These are phyloP conservation scores for Penicillium frequentans DNA, from an alignment of 2,329 filamentous ascomycete species.

Conservation along the genomic window DNA sequence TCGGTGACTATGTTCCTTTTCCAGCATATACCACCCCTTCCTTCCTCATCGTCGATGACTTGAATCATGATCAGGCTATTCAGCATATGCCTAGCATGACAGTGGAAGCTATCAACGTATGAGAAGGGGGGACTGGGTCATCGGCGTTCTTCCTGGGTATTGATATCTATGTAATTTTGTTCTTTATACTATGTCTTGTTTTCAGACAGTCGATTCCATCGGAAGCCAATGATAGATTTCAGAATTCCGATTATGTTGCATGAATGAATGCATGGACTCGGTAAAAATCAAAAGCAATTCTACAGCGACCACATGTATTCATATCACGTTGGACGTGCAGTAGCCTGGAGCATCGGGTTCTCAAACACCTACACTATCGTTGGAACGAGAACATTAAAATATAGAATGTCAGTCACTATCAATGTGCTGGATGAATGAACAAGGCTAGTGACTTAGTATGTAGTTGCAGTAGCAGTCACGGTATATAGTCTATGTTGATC, in stretches of 20 bases:
- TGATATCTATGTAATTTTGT: conserved; percentile 2
- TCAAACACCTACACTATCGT: too few relatives aligned
- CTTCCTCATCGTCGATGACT: not conserved
- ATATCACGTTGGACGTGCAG: not conserved
- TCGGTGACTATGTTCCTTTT: not conserved
- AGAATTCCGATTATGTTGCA: conserved; percentile 7
- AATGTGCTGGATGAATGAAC: too few relatives aligned
- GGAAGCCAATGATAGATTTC: conserved; percentile 6
- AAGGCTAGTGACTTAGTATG: too few relatives aligned
- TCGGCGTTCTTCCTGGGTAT: conserved; percentile 17
- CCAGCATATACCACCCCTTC: conserved; percentile 4
- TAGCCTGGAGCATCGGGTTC: too few relatives aligned
- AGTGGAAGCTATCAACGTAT: not conserved
- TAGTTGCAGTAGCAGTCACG: too few relatives aligned
- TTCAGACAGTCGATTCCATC: conserved; percentile 4
- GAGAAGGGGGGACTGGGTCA: conserved; percentile 8
- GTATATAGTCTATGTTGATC: not conserved
- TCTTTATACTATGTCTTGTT: not conserved
- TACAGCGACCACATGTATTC: not conserved
- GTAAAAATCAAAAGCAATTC: not conserved
- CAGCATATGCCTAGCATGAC: not conserved
- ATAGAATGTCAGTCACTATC: too few relatives aligned
- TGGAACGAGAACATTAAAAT: too few relatives aligned
- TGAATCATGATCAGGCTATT: not conserved
- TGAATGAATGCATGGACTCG: not conserved